Evolutionary conservation across 352 stramenopile genomes (phyloP), one percentile per base, ranked within the genome.

Genomic region (Globisporangium camurandrum): DNA sequence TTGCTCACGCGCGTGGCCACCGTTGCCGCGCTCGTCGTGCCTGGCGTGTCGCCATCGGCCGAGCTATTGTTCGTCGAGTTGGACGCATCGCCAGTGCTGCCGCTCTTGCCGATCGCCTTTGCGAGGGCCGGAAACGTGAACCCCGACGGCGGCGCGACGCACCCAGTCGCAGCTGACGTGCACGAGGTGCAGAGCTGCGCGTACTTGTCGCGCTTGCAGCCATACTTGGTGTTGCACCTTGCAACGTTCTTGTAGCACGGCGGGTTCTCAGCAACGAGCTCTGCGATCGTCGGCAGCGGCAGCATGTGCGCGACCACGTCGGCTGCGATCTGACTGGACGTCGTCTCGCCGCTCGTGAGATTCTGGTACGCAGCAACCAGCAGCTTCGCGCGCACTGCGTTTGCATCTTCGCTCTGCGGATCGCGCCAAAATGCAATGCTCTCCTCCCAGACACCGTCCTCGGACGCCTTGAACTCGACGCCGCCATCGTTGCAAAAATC

Each of bases 391-490:
- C 75, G 73, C 43, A 69, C 66, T 16, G 49, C 46, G 57, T 87
- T 87, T 33, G 69, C 62, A 5, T 61, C 49, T 49, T 77, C 69
- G 50, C 85, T 67, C 59, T 84, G 74, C 30, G 75, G 75, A 44
- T 86, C 73, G 33, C 71, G 61, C 78, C 78, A 87, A 59, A 87
- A 89, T 22, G 61, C 54, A 17, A 89, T 75, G 36, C 73, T 69
- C 39, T 77, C 51, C 36, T 81, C 73, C 63, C 71, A 84, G 24
- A 65, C 60, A 9, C 67, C 70, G 12, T 49, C 53, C 17, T 56
- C 49, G n/a, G 62, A 59, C 10, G 56, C 70, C 37, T 71, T 38
- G 59, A 86, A 89, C 54, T 87, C 78, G 0, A 86, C 62, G 27
- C 73, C 64, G 43, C 71, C 74, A 28, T 77, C 64, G 24, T 78